Conservation (phyloP, 768 basidiomycete species). For the Suillus hirtellus region DNA sequence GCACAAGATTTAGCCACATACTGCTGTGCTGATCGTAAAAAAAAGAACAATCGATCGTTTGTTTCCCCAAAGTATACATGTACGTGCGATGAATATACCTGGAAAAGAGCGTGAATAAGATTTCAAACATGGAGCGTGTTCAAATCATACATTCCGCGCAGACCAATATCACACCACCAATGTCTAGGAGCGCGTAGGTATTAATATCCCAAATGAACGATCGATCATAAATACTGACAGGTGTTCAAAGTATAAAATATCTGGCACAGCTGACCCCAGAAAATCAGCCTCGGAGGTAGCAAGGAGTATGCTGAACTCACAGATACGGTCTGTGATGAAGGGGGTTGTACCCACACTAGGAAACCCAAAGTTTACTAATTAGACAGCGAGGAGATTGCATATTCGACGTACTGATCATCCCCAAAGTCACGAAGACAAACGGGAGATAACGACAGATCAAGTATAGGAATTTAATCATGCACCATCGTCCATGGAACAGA, state of each 20-base stretch:
- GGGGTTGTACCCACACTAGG: neutral
- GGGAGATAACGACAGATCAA: constrained; percentile 1
- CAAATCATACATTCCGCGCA: neutral
- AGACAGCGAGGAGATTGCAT: neutral
- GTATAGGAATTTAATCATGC: neutral
- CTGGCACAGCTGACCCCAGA: neutral
- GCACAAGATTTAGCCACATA: neutral
- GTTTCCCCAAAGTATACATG: neutral
- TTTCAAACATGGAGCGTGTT: neutral
- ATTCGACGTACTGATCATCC: neutral
- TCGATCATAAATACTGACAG: neutral
- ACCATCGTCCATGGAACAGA: neutral
- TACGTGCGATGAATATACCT: neutral
- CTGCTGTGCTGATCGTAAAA: neutral
- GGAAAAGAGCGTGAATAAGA: neutral
- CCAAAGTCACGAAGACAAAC: neutral
- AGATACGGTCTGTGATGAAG: neutral
- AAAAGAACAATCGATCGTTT: neutral
- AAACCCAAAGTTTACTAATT: neutral
- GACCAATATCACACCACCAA: constrained; percentile 1
- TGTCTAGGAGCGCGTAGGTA: neutral
- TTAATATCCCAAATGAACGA: neutral
- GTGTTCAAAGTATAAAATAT: neutral
- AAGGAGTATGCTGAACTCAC: neutral
- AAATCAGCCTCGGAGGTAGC: neutral